Percentiles rank a stretch among this genome's conserved stretches.
phyloP scores from a whole-genome alignment of 257 asterid species.

The Vinca minor region DNA sequence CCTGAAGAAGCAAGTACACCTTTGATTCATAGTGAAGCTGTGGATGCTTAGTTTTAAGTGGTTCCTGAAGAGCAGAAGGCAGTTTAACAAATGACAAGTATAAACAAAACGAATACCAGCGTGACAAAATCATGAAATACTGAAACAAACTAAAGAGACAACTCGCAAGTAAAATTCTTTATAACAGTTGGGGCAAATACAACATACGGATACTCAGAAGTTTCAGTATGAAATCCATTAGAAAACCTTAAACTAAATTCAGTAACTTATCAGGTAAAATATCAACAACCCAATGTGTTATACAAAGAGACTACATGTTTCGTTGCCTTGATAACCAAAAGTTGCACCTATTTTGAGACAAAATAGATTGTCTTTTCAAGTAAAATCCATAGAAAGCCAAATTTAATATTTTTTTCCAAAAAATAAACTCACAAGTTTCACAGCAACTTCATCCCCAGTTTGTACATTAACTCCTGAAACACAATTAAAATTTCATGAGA shows the following conservation, averaged over 20 bases:
- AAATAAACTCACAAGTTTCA: conserved; percentile 57
- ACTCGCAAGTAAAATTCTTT: not conserved
- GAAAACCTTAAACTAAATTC: not conserved
- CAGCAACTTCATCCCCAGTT: conserved; percentile 87
- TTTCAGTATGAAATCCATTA: not conserved
- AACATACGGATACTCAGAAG: not conserved
- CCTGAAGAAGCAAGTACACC: conserved; percentile 82
- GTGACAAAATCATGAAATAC: not conserved
- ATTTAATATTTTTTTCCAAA: not conserved
- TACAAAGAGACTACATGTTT: not conserved
- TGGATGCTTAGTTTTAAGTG: conserved; percentile 81
- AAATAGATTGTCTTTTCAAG: not conserved
- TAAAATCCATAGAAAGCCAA: not conserved
- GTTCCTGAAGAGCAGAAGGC: conserved; percentile 41
- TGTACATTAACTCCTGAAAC: conserved; percentile 66
- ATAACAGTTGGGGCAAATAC: not conserved
- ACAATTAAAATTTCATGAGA: conserved; percentile 8
- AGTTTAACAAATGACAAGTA: not conserved
- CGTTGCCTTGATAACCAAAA: not conserved
- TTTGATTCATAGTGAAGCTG: conserved; percentile 92
- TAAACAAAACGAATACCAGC: not conserved
- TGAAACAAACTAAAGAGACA: not conserved
- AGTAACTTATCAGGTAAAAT: not conserved
- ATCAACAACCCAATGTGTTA: not conserved
- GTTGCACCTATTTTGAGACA: not conserved